Percentiles rank a stretch among this genome's conserved stretches.
phyloP scores from a whole-genome alignment of 441 rosid genomes.

The Bruguiera hainesii region DNA sequence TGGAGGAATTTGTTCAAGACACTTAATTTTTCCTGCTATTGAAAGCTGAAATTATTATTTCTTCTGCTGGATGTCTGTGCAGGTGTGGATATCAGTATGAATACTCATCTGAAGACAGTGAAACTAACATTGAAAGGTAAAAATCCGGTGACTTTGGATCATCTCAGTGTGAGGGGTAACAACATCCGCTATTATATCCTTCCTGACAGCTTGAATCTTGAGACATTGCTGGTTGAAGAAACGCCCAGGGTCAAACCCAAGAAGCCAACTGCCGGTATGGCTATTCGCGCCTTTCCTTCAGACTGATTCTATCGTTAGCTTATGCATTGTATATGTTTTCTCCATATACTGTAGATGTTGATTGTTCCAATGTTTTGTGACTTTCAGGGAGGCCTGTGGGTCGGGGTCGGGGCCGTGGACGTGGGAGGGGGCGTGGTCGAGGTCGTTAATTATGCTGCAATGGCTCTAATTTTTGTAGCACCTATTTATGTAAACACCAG shows the following conservation, averaged over 20 bases:
- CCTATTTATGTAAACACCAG: constrained; percentile 24
- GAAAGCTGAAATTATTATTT: background rate
- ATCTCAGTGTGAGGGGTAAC: constrained; percentile 94
- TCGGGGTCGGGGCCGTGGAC: constrained; percentile 91
- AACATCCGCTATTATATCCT: constrained; percentile 94
- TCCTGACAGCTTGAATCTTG: constrained; percentile 97
- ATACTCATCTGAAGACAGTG: constrained; percentile 90
- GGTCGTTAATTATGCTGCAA: constrained; percentile 51
- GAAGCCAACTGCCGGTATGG: constrained; percentile 88
- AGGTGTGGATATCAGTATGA: constrained; percentile 98
- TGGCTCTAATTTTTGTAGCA: constrained; percentile 19
- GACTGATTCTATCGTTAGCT: background rate
- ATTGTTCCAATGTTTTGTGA: constrained; percentile 7
- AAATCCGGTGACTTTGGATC: constrained; percentile 87
- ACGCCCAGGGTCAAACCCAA: constrained; percentile 91
- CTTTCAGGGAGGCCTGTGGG: constrained; percentile 76
- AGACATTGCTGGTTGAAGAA: constrained; percentile 92
- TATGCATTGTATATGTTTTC: background rate
- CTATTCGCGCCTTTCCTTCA: constrained; percentile 7
- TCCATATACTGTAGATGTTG: constrained; percentile 1
- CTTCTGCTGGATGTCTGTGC: background rate
- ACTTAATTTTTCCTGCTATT: background rate
- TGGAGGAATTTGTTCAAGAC: background rate
- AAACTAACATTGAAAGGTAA: constrained; percentile 90
- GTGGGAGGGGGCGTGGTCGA: constrained; percentile 92